Evolutionary conservation across 371 early-diverging fungal genomes (phyloP).

Genomic region (Syncephalastrum sp.): DNA sequence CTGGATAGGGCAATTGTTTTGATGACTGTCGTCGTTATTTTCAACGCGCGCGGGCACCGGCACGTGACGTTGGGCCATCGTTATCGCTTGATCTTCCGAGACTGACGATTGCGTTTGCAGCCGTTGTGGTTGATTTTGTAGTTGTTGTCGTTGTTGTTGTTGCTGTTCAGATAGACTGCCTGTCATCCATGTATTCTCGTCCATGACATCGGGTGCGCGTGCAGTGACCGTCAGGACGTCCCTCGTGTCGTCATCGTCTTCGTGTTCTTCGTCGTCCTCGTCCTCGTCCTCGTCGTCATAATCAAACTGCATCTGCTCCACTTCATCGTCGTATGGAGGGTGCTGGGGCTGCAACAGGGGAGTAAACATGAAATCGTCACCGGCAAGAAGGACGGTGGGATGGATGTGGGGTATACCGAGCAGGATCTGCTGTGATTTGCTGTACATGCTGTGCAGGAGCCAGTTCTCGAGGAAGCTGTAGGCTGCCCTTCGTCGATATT

Average conservation of each 20-base stretch:
- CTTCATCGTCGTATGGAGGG: slow-evolving; percentile 11
- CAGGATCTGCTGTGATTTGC: slow-evolving; percentile 49
- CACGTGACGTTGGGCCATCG: too few relatives aligned
- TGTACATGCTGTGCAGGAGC: slow-evolving; percentile 45
- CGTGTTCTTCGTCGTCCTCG: slow-evolving; percentile 22
- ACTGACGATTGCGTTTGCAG: too few relatives aligned
- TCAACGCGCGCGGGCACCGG: too few relatives aligned
- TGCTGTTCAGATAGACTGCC: slow-evolving; percentile 23
- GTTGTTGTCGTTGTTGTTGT: slow-evolving; percentile 9
- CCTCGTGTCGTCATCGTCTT: slow-evolving; percentile 13
- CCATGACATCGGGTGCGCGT: slow-evolving; percentile 32
- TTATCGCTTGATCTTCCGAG: too few relatives aligned
- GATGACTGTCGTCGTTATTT: too few relatives aligned
- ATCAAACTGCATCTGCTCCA: slow-evolving; percentile 14
- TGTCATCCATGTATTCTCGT: slow-evolving; percentile 50
- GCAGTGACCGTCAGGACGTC: slow-evolving; percentile 25
- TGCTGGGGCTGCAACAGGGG: slow-evolving; percentile 30
- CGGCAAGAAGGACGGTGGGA: slow-evolving; percentile 40
- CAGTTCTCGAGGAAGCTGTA: slow-evolving; percentile 47
- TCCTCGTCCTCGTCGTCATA: slow-evolving; percentile 9
- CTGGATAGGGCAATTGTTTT: too few relatives aligned
- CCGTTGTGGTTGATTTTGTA: background rate
- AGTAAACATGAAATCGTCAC: slow-evolving; percentile 50
- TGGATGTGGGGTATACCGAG: slow-evolving; percentile 35
- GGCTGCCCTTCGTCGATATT: slow-evolving; percentile 36